Evolutionary conservation across 2,329 filamentous ascomycete genomes (phyloP).

Genomic region (Aureobasidium subglaciale): DNA sequence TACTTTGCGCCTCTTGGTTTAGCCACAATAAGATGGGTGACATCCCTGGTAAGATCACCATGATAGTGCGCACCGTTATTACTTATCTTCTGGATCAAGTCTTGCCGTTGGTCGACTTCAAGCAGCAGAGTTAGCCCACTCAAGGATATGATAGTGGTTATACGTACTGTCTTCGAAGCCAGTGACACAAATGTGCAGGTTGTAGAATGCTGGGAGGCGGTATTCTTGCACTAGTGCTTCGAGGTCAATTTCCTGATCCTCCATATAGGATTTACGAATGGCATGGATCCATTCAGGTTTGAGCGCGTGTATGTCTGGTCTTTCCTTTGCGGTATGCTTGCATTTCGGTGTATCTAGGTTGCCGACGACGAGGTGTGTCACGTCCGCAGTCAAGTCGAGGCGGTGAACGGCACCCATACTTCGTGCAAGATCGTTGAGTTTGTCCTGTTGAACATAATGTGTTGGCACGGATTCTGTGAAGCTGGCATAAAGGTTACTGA

Average conservation of each 20-base stretch:
- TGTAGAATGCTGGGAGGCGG: constrained; percentile 56
- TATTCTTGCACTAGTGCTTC: constrained; percentile 59
- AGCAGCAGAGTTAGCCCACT: too few species aligned
- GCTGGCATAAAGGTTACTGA: background rate
- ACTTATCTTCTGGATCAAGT: constrained; percentile 61
- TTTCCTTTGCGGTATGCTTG: constrained; percentile 83
- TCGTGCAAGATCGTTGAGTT: constrained; percentile 50
- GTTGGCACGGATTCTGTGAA: background rate
- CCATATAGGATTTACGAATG: constrained; percentile 71
- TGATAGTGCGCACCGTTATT: constrained; percentile 75
- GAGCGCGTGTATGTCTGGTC: constrained; percentile 79
- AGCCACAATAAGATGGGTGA: constrained; percentile 81
- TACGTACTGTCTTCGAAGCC: constrained; percentile 59
- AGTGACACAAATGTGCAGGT: constrained; percentile 60
- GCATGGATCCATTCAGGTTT: constrained; percentile 78
- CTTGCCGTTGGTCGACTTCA: constrained; percentile 57
- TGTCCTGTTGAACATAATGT: background rate
- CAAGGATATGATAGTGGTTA: too few species aligned
- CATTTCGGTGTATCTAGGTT: constrained; percentile 89
- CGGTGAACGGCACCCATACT: constrained; percentile 85
- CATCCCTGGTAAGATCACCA: constrained; percentile 75
- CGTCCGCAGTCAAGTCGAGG: constrained; percentile 88
- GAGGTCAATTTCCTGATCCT: constrained; percentile 69
- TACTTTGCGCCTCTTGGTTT: constrained; percentile 84
- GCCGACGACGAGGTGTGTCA: constrained; percentile 89